These are phyloP conservation scores for Cladophialophora carrionii DNA, from an alignment of 2,329 filamentous ascomycete genomes.

Conservation along the genomic window DNA sequence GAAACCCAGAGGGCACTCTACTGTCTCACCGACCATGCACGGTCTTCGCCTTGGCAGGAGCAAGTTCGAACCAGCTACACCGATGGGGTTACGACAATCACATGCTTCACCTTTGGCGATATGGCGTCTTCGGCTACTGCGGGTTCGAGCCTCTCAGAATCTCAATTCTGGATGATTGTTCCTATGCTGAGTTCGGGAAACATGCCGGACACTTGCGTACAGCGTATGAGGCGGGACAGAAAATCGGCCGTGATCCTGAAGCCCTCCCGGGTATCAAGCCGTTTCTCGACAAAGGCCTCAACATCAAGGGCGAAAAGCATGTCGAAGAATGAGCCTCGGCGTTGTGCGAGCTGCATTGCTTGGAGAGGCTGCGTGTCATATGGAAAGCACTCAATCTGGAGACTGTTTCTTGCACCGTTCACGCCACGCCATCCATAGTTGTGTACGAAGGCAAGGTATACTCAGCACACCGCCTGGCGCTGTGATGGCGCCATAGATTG, in stretches of 20 bases:
- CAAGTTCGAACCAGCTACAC: slow-evolving; percentile 14
- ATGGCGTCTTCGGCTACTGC: slow-evolving; percentile 23
- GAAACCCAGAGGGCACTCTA: slow-evolving; percentile 19
- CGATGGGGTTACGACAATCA: slow-evolving; percentile 23
- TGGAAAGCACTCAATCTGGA: neutral
- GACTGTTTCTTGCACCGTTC: neutral
- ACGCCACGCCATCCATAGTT: neutral
- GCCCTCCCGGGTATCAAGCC: slow-evolving; percentile 17
- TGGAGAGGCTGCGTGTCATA: neutral
- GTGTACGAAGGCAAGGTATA: neutral
- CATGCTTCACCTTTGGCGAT: slow-evolving; percentile 22
- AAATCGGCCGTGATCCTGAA: slow-evolving; percentile 17
- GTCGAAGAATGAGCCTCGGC: neutral
- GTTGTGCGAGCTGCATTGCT: neutral
- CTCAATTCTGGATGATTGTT: slow-evolving; percentile 20
- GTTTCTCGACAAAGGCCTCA: slow-evolving; percentile 17
- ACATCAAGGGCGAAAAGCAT: slow-evolving; percentile 16
- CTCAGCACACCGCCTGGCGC: neutral
- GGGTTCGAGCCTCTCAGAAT: slow-evolving; percentile 24
- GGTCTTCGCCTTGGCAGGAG: slow-evolving; percentile 18
- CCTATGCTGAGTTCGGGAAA: slow-evolving; percentile 12
- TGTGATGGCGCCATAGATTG: neutral
- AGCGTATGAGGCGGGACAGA: slow-evolving; percentile 16
- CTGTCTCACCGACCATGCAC: slow-evolving; percentile 16
- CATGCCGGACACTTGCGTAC: slow-evolving; percentile 11